Base-by-base conservation (phyloP, 2,329 filamentous ascomycete species). In the Ceratocystis papillata region DNA sequence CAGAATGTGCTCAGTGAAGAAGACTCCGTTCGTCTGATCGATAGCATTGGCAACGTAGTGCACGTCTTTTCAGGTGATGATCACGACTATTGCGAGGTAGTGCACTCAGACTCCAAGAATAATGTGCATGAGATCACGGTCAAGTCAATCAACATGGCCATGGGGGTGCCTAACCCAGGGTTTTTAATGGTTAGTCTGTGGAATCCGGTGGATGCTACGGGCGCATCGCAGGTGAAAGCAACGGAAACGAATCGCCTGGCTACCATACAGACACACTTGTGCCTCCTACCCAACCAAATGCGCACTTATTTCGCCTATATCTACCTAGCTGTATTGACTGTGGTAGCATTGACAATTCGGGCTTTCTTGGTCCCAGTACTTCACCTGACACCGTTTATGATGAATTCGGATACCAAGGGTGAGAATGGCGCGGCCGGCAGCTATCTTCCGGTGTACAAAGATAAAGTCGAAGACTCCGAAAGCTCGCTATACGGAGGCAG, bases 21-120 rank as follows among this genome's bases (percentile, higher is more conserved):
- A 1, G 85, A 96, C 70, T 94, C 92, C 0, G 80, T 85, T 59
- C 85, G 86, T 63, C 79, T 99, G 46, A 78, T 96, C 53, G 81
- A 87, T 68, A 89, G 86, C 69, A 80, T 96, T 44, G 91, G 90
- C 44, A 89, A 94, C 69, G 84, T 97, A 12, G 81, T 84, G 2
- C 88, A 94, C 70, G 88, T 92, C 55, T 99, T 97, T 73, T 96
- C 91, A 0, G 94, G 94, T 10, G 94, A 99, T 71, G 94, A 99
- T 73, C 94, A 99, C 77, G 94, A 99, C 77, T 96, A 97, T 77
- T 99, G 94, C 76, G 92, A 96, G 72, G 78, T 97, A 5, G 81
- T 86, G 0, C 94, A 99, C 75, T 84, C 85, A 2, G 80, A 83
- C 20, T 84, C 86, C 67, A 85, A 85, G 69, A 81, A 80, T 44